phyloP scores from a whole-genome alignment of 306 rosid genomes.

The Quercus suber region DNA sequence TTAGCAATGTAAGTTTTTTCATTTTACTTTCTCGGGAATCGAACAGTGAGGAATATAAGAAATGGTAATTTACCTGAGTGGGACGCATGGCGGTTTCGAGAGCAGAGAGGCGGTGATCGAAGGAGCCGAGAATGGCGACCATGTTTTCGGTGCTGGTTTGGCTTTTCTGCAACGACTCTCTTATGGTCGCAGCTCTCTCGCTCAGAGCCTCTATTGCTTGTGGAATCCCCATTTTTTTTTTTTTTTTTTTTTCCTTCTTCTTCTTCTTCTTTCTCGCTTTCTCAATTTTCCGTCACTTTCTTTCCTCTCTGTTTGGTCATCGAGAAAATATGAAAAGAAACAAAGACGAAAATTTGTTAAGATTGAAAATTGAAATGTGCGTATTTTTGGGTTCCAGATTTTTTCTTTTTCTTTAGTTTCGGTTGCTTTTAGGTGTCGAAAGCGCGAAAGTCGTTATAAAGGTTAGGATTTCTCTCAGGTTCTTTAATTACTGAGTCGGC shows the following conservation, averaged over 20 bases:
- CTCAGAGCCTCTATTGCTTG: constrained; percentile 60
- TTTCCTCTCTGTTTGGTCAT: constrained; percentile 17
- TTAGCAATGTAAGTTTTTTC: background rate
- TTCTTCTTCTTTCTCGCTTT: background rate
- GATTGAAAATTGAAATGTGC: constrained; percentile 4
- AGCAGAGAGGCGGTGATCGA: constrained; percentile 93
- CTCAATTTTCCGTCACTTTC: constrained; percentile 22
- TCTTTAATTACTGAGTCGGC: background rate
- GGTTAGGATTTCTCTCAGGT: background rate
- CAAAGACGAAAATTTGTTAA: constrained; percentile 5
- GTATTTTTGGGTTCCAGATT: too few relatives aligned
- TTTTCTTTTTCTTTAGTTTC: background rate
- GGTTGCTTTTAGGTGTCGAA: constrained; percentile 14
- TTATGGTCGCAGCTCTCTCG: constrained; percentile 53
- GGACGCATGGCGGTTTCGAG: constrained; percentile 98
- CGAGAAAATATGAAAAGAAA: constrained; percentile 12
- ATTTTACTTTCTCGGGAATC: background rate
- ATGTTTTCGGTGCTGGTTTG: constrained; percentile 75
- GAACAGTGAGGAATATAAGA: background rate
- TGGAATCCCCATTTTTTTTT: constrained; percentile 43
- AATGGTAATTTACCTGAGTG: constrained; percentile 55
- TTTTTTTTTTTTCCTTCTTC: background rate
- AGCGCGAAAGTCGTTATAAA: constrained; percentile 4
- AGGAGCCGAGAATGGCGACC: constrained; percentile 93
- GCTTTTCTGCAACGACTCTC: constrained; percentile 75